A percentile compares a stretch with the other conserved stretches of the same genome.
phyloP scores from a whole-genome alignment of 2,329 filamentous ascomycete species.

The Aspergillus ustus region DNA sequence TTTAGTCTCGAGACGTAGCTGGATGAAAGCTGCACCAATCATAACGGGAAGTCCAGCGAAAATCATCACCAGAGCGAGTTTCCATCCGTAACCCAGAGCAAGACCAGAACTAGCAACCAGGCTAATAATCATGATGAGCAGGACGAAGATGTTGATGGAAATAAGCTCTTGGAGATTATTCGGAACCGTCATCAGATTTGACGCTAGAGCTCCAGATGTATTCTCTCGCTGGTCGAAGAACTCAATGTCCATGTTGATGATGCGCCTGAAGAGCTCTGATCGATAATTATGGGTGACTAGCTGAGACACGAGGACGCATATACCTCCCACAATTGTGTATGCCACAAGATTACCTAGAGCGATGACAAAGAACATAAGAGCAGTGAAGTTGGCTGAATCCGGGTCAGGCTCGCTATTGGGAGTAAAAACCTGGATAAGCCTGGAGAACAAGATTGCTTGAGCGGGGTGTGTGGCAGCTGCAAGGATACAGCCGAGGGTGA shows the following conservation, averaged over 20 bases:
- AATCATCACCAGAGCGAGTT: slow-evolving; percentile 54
- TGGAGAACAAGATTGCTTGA: slow-evolving; percentile 7
- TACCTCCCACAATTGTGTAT: slow-evolving; percentile 46
- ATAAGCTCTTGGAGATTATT: slow-evolving; percentile 51
- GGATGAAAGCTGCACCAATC: slow-evolving; percentile 52
- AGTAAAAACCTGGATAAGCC: slow-evolving; percentile 1
- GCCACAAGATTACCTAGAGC: slow-evolving; percentile 33
- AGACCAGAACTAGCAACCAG: slow-evolving; percentile 54
- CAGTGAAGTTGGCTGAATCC: slow-evolving; percentile 8
- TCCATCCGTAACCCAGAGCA: slow-evolving; percentile 55
- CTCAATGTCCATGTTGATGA: slow-evolving; percentile 35
- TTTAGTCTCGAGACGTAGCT: slow-evolving; percentile 52
- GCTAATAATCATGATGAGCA: slow-evolving; percentile 54
- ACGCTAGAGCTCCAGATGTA: slow-evolving; percentile 33
- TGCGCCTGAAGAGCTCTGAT: slow-evolving; percentile 27
- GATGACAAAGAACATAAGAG: slow-evolving; percentile 12
- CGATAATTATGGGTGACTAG: slow-evolving; percentile 24
- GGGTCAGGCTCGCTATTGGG: slow-evolving; percentile 1
- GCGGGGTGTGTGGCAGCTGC: slow-evolving; percentile 41
- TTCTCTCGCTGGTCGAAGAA: slow-evolving; percentile 41
- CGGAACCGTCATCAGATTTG: slow-evolving; percentile 36
- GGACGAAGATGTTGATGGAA: slow-evolving; percentile 54
- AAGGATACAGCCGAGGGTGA: slow-evolving; percentile 11
- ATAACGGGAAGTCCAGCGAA: slow-evolving; percentile 54
- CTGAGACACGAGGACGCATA: slow-evolving; percentile 31